Percentiles rank a stretch among this genome's conserved stretches.
phyloP scores from a whole-genome alignment of 805 yeast species.

The Blastobotrys muscicola region DNA sequence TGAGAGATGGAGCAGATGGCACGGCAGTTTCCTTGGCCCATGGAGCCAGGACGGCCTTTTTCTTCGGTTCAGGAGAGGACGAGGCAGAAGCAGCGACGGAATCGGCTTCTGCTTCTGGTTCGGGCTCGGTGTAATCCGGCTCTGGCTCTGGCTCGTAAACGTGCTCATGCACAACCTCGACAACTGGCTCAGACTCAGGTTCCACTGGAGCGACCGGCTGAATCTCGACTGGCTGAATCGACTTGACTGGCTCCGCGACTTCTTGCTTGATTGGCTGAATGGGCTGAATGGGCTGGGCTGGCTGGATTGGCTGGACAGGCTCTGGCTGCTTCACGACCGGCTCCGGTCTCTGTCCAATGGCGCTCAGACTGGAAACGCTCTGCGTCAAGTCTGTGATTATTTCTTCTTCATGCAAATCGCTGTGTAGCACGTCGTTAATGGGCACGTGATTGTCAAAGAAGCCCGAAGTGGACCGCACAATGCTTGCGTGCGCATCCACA shows the following conservation, averaged over 20 bases:
- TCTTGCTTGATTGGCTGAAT: not conserved
- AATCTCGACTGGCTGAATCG: not conserved
- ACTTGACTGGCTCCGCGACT: too few species aligned
- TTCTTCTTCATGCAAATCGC: too few species aligned
- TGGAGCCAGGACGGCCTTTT: slow-evolving; percentile 17
- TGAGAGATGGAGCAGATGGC: slow-evolving; percentile 18
- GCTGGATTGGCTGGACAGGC: not conserved
- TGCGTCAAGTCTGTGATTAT: too few species aligned
- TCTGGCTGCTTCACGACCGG: too few species aligned
- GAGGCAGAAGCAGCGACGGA: not conserved
- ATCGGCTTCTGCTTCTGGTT: not conserved
- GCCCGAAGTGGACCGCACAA: too few species aligned
- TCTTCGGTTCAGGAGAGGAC: not conserved
- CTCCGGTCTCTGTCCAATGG: too few species aligned
- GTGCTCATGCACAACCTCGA: not conserved
- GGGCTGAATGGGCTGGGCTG: not conserved
- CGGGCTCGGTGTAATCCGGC: not conserved
- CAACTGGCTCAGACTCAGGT: not conserved
- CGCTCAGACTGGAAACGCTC: too few species aligned
- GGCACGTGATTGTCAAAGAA: too few species aligned
- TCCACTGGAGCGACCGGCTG: not conserved
- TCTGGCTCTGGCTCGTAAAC: not conserved
- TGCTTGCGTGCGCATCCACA: too few species aligned
- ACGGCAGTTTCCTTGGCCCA: slow-evolving; percentile 16
- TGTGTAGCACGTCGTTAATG: too few species aligned